Conservation (phyloP, 106 monocot genomes). For the Dactylorhiza incarnata region DNA sequence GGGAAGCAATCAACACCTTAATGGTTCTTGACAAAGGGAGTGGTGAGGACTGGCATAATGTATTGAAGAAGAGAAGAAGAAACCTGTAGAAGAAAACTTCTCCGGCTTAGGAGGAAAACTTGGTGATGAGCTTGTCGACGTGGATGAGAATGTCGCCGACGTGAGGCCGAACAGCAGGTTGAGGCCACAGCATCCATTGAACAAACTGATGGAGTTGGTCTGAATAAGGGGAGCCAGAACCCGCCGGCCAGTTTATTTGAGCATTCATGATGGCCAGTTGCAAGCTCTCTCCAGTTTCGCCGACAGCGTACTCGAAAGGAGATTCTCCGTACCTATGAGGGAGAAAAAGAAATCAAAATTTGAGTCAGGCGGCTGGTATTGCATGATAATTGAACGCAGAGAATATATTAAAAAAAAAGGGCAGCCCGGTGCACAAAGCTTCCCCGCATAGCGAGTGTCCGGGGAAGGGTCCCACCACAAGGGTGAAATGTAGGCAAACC, state of each 20-base stretch:
- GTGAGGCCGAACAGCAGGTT: constrained; percentile 62
- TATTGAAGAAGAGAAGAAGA: neutral
- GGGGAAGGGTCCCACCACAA: too few relatives aligned
- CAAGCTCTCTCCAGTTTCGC: constrained; percentile 79
- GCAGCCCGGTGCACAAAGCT: too few relatives aligned
- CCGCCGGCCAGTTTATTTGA: constrained; percentile 71
- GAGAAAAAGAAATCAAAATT: neutral
- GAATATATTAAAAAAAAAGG: too few relatives aligned
- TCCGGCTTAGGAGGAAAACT: constrained; percentile 40
- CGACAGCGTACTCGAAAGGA: constrained; percentile 83
- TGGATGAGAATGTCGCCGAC: constrained; percentile 81
- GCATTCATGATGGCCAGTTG: constrained; percentile 72
- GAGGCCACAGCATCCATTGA: constrained; percentile 88
- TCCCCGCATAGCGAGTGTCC: too few relatives aligned
- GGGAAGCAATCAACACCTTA: neutral
- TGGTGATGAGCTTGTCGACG: constrained; percentile 81
- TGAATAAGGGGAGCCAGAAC: constrained; percentile 57
- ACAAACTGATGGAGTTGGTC: constrained; percentile 78
- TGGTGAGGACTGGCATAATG: neutral
- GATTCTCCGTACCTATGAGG: constrained; percentile 71
- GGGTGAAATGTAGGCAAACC: too few relatives aligned
- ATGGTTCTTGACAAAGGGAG: neutral
- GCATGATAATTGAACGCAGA: neutral
- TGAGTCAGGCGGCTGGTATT: neutral
- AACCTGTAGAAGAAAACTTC: neutral